A percentile compares a stretch with the other conserved stretches of the same genome.
These are phyloP conservation scores for Leptographium lundbergii DNA, from an alignment of 2,329 filamentous ascomycete genomes.

Conservation along the genomic window DNA sequence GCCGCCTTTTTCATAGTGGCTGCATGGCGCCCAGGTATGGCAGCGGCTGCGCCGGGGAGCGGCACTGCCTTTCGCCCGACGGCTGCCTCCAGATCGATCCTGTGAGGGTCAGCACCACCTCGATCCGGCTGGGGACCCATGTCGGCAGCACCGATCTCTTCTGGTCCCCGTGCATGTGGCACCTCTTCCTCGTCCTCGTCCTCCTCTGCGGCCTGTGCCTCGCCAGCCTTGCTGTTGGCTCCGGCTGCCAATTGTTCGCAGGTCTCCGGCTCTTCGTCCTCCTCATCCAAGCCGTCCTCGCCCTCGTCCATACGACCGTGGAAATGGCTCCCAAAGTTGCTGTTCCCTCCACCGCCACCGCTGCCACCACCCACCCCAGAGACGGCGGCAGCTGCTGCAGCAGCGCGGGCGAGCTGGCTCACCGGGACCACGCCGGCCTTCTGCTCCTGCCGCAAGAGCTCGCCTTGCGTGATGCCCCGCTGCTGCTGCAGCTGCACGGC, in stretches of 20 bases:
- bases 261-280: background rate
- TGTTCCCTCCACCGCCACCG: constrained; percentile 8
- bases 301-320: constrained; percentile 1
- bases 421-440: constrained; percentile 66
- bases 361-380: constrained; percentile 6
- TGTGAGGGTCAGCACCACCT: constrained; percentile 23
- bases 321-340: constrained; percentile 1
- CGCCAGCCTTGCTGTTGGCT: constrained; percentile 6
- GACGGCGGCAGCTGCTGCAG: constrained; percentile 20
- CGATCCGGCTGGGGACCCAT: constrained; percentile 54
- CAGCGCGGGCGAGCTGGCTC: constrained; percentile 40
- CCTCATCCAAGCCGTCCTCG: constrained; percentile 4
- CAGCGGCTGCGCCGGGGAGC: background rate
- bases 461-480: constrained; percentile 64
- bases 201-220: constrained; percentile 13
- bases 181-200: constrained; percentile 39
- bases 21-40: constrained; percentile 1
- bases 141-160: constrained; percentile 75
- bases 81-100: constrained; percentile 48
- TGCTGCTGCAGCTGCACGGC: constrained; percentile 12
- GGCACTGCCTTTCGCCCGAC: constrained; percentile 36
- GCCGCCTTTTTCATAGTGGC: constrained; percentile 12
- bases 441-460: constrained; percentile 77
- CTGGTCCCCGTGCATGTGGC: constrained; percentile 74
- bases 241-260: constrained; percentile 14